Evolutionary conservation across 2,329 filamentous ascomycete genomes (phyloP), one percentile per base, ranked within the genome.

Genomic region (Xylaria hypoxylon): DNA sequence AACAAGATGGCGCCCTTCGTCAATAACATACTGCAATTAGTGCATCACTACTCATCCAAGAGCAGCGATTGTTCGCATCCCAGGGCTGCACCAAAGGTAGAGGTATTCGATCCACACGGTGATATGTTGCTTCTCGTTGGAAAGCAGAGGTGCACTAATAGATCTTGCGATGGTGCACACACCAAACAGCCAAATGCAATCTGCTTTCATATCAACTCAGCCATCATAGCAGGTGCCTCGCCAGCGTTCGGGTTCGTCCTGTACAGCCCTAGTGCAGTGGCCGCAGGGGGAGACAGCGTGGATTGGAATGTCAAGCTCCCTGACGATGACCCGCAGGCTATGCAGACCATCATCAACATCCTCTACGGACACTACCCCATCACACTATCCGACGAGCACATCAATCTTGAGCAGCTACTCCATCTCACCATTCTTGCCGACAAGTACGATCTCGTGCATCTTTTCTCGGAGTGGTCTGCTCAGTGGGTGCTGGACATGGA

Each of bases 41-140:
- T 45, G 11, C 22, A 8, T 13, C 60, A 26, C 19, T 26, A 31
- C 40, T 60, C 51, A 13, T 64, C 60, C 3, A 31, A 24, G 11
- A 33, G 38, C 2, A 42, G 44, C n/a, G 17, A 22, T 5, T 70
- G 68, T 24, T 26, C 50, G 11, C 68, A 69, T 44, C 17, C 31
- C 19, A 59, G 48, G 19, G 6, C 53, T 13, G 19, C 53, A 26
- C 52, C 59, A 2, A 15, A 15, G 3, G 5, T 58, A 7, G 44
- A 53, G 31, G 38, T 19, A 33, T 13, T 66, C 22, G 59, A 64
- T 22, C 24, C 53, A 2, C 1, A 51, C 4, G 48, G 58, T 33
- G 64, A 69, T 35, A 61, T 69, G 58, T 31, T 65, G n/a, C 61
- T 70, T 13, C 2, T 69, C 5, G 68, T 70, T 4, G 68, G 67